phyloP scores from a whole-genome alignment of 495 filamentous ascomycete species.

The Talaromyces trachyspermus region DNA sequence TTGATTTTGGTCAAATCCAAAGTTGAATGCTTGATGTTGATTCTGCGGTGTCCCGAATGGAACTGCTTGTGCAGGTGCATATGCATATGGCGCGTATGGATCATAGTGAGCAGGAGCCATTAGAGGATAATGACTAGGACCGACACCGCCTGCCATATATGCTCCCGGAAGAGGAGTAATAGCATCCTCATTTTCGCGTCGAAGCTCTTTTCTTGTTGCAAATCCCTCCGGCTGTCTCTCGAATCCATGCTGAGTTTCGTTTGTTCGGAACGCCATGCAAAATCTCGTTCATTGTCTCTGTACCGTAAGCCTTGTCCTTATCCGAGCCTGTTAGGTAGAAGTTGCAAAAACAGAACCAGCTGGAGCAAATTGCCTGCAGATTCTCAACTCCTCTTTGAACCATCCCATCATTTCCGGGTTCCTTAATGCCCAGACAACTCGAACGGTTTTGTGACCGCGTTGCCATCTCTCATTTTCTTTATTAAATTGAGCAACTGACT shows the following conservation, averaged over 20 bases:
- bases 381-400: constrained; percentile 92
- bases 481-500: constrained; percentile 85
- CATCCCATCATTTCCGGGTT: constrained; percentile 90
- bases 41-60: constrained; percentile 4
- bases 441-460: constrained; percentile 86
- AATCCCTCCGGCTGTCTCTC: constrained; percentile 72
- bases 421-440: constrained; percentile 88
- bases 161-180: constrained; percentile 69
- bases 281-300: constrained; percentile 77
- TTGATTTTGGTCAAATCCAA: constrained; percentile 20
- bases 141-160: constrained; percentile 26
- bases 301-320: constrained; percentile 47
- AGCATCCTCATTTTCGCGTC: constrained; percentile 78
- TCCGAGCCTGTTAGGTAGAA: constrained; percentile 71
- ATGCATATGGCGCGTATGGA: constrained; percentile 4
- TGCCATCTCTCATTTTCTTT: constrained; percentile 88
- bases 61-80: constrained; percentile 5
- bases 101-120: constrained; percentile 9
- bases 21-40: constrained; percentile 18
- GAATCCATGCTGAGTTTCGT: constrained; percentile 71
- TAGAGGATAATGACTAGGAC: constrained; percentile 17
- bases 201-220: constrained; percentile 68
- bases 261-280: constrained; percentile 75
- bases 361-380: constrained; percentile 79
- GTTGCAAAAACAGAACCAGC: constrained; percentile 82